phyloP scores from a whole-genome alignment of 108 stramenopile species.

The Cyclostephanos invisitatus region DNA sequence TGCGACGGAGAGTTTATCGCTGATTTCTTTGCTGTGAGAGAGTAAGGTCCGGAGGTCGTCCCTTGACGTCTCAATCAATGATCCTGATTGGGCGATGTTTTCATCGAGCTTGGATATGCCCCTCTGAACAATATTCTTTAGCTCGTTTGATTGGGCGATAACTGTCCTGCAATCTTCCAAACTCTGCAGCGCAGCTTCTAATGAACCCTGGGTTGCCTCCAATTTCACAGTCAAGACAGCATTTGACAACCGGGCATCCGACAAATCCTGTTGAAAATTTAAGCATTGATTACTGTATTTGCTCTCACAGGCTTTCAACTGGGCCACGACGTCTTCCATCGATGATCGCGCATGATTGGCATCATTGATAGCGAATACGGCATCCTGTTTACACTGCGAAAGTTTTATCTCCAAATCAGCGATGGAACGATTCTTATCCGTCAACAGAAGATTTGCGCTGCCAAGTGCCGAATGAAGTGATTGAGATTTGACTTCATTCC shows the following conservation, averaged over 20 bases:
- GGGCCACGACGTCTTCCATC: conserved; percentile 8
- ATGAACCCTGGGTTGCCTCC: background rate
- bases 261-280: conserved; percentile 23
- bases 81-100: conserved; percentile 4
- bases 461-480: conserved; percentile 8
- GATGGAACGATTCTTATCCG: conserved; percentile 1
- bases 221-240: conserved; percentile 14
- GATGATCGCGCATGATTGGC: background rate
- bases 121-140: conserved; percentile 6
- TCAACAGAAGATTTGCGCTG: conserved; percentile 3
- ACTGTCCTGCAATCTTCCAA: conserved; percentile 3
- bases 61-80: conserved; percentile 14
- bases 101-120: conserved; percentile 12
- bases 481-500: background rate
- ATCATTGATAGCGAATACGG: conserved; percentile 6
- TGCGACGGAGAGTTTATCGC: conserved; percentile 2
- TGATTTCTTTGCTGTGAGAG: conserved; percentile 3
- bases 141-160: conserved; percentile 4
- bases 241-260: conserved; percentile 8
- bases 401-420: conserved; percentile 5
- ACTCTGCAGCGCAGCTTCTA: conserved; percentile 12
- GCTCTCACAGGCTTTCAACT: conserved; percentile 31
- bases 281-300: conserved; percentile 7
- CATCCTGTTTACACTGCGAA: conserved; percentile 18
- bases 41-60: conserved; percentile 6